These are phyloP conservation scores for Heliamphora pulchella DNA, from an alignment of 179 eudicot genomes.

Conservation along the genomic window DNA sequence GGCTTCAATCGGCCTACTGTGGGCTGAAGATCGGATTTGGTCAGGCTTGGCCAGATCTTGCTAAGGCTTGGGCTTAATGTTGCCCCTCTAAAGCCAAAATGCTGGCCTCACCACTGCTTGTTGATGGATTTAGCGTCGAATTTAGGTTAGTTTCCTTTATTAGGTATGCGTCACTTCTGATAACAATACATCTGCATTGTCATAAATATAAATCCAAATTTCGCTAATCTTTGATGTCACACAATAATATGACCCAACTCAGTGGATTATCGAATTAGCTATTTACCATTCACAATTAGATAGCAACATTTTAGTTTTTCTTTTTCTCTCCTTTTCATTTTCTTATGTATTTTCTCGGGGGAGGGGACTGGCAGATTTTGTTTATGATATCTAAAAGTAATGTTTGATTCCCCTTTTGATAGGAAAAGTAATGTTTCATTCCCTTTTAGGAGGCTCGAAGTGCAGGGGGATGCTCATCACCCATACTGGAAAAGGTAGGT, in stretches of 20 bases:
- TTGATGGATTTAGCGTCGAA: neutral
- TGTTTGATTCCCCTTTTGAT: neutral
- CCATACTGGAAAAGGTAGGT: conserved; percentile 26
- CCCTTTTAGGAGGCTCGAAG: conserved; percentile 48
- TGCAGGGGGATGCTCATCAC: conserved; percentile 31
- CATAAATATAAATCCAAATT: neutral
- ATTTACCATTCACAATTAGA: neutral
- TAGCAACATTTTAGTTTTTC: neutral
- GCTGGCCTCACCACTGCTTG: too few relatives aligned
- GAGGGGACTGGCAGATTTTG: neutral
- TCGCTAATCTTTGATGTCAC: neutral
- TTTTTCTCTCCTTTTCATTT: neutral
- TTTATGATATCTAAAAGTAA: neutral
- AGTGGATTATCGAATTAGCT: conserved; percentile 8
- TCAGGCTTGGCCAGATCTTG: neutral
- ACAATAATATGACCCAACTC: neutral
- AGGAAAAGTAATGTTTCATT: conserved; percentile 1
- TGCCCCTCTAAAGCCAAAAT: neutral
- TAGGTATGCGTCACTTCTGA: too few relatives aligned
- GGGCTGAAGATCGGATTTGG: neutral
- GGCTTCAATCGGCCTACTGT: neutral
- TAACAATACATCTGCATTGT: neutral
- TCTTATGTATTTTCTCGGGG: conserved; percentile 5
- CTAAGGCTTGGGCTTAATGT: neutral
- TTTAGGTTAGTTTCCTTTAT: neutral